These are phyloP conservation scores for Beauveria sp. DNA, from an alignment of 2,329 filamentous ascomycete genomes.

Conservation along the genomic window DNA sequence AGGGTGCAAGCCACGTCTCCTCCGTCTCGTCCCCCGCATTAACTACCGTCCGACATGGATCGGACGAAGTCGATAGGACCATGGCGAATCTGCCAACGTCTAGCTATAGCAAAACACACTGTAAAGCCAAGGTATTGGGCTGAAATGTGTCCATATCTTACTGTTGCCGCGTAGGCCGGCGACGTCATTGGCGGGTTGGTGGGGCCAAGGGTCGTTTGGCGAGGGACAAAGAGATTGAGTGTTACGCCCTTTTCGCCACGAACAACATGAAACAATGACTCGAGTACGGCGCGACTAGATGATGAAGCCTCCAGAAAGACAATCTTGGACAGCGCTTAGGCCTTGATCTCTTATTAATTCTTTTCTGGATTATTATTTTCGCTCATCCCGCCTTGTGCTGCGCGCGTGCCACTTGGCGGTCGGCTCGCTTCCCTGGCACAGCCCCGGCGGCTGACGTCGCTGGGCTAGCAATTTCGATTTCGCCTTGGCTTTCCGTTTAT, in stretches of 20 bases:
- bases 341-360: neutral
- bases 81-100: neutral
- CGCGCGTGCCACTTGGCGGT: neutral
- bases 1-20: neutral
- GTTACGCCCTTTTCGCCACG: neutral
- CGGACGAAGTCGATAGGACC: neutral
- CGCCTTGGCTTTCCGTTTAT: neutral
- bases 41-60: neutral
- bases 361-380: neutral
- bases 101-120: neutral
- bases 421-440: slow-evolving; percentile 1
- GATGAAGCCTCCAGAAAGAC: neutral
- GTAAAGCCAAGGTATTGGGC: neutral
- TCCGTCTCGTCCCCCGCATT: neutral
- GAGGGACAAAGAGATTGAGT: neutral
- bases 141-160: neutral
- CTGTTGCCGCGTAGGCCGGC: neutral
- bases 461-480: neutral
- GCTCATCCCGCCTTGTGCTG: neutral
- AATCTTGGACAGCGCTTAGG: neutral
- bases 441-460: slow-evolving; percentile 10
- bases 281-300: neutral
- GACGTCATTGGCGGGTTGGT: slow-evolving; percentile 1
- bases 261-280: slow-evolving; percentile 1
- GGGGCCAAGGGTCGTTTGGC: neutral